phyloP scores from a whole-genome alignment of 495 filamentous ascomycete species.

The Viridothelium virens region DNA sequence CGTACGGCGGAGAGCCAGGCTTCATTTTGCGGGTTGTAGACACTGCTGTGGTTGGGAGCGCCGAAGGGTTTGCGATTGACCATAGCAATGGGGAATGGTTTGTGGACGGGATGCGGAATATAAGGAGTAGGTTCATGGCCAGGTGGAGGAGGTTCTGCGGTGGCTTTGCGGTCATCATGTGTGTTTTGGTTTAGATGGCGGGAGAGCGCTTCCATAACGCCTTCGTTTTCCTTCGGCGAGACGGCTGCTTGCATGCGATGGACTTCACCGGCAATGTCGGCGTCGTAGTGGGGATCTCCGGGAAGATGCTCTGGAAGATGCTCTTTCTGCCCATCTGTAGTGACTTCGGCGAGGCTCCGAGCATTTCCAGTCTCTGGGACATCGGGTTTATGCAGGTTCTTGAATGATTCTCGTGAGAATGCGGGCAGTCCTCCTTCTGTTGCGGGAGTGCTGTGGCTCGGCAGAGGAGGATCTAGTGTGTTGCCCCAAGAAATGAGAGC shows the following conservation, averaged over 20 bases:
- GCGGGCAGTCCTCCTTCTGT: conserved; percentile 31
- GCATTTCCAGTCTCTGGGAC: conserved; percentile 25
- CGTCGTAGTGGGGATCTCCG: conserved; percentile 56
- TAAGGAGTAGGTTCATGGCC: conserved; percentile 56
- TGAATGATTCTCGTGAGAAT: conserved; percentile 28
- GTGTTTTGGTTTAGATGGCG: conserved; percentile 44
- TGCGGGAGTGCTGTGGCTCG: conserved; percentile 48
- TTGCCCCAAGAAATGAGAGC: conserved; percentile 65
- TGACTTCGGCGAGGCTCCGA: conserved; percentile 17
- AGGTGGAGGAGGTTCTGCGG: conserved; percentile 46
- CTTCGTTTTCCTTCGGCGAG: conserved; percentile 42
- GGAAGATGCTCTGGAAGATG: conserved; percentile 49
- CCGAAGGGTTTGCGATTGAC: conserved; percentile 62
- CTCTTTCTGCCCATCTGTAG: conserved; percentile 15
- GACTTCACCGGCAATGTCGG: conserved; percentile 50
- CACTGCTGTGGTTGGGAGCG: conserved; percentile 48
- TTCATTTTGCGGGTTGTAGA: conserved; percentile 62
- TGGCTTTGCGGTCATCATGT: conserved; percentile 44
- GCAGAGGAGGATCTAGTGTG: conserved; percentile 53
- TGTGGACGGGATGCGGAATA: conserved; percentile 44
- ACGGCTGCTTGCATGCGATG: conserved; percentile 49
- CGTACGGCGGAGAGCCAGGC: conserved; percentile 61
- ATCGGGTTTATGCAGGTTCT: conserved; percentile 20
- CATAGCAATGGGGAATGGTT: conserved; percentile 61
- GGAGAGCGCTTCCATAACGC: conserved; percentile 13